These are phyloP conservation scores for Cladosporium oxysporum DNA, from an alignment of 2,329 filamentous ascomycete genomes.

Conservation along the genomic window DNA sequence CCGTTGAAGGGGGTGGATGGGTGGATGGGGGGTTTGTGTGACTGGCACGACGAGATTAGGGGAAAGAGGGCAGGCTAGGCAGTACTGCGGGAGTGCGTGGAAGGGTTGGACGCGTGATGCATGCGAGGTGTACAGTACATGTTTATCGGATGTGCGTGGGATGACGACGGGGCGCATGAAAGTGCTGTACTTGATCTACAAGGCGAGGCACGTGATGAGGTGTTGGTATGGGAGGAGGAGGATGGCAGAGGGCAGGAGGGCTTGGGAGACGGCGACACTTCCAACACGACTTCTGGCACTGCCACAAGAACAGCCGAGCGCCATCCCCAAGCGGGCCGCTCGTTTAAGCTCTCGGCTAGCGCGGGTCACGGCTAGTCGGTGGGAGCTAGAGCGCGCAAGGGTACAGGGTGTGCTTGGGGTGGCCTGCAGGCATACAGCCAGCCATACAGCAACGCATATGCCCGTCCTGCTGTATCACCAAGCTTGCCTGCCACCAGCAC, in stretches of 20 bases:
- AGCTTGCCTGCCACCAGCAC: background rate
- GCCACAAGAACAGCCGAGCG: background rate
- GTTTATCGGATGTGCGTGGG: background rate
- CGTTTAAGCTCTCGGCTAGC: background rate
- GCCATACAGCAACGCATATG: background rate
- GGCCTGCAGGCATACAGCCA: background rate
- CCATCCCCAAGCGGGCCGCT: background rate
- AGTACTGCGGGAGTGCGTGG: constrained; percentile 12
- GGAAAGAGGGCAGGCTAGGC: constrained; percentile 7
- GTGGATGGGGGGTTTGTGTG: background rate
- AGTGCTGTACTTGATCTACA: background rate
- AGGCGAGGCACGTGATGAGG: background rate
- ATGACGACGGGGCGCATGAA: background rate
- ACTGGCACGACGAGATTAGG: background rate
- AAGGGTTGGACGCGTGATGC: background rate
- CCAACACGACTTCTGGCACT: background rate
- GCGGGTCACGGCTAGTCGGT: background rate
- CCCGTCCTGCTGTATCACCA: background rate
- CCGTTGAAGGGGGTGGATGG: constrained; percentile 6
- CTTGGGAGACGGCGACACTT: too few species aligned
- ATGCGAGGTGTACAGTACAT: background rate
- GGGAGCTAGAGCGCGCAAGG: background rate
- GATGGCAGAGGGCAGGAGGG: too few species aligned
- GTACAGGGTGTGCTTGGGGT: background rate
- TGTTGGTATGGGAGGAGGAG: too few species aligned